Percentiles rank a stretch among this genome's conserved stretches.
Evolutionary conservation across 176 grass and related monocot genomes (phyloP).

Genomic region (Chrysopogon serrulatus): DNA sequence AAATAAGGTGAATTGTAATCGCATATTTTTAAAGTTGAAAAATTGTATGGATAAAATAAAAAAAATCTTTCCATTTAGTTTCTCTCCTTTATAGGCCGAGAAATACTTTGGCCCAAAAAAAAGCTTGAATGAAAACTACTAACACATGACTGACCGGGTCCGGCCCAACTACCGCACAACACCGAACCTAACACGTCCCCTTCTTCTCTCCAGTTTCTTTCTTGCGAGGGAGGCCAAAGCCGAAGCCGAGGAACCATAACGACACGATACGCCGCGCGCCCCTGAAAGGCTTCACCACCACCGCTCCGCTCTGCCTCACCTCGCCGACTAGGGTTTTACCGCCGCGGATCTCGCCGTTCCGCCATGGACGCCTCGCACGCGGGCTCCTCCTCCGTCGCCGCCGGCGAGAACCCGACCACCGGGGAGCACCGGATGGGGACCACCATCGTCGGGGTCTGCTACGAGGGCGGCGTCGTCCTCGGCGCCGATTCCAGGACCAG

Average conservation of each 20-base stretch:
- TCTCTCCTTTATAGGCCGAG: too few relatives aligned
- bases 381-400: background rate
- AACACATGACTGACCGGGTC: background rate
- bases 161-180: background rate
- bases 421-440: slow-evolving; percentile 72
- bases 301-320: background rate
- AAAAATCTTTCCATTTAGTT: too few relatives aligned
- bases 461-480: slow-evolving; percentile 77
- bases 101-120: too few relatives aligned
- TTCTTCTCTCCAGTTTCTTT: background rate
- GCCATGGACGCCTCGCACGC: slow-evolving; percentile 14
- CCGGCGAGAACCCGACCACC: slow-evolving; percentile 28
- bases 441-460: slow-evolving; percentile 85
- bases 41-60: too few relatives aligned
- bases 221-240: slow-evolving; percentile 15
- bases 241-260: too few relatives aligned
- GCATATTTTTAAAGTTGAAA: too few relatives aligned
- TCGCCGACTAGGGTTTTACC: background rate
- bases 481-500: slow-evolving; percentile 94
- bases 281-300: background rate
- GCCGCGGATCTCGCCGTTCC: background rate
- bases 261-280: background rate
- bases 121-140: too few relatives aligned
- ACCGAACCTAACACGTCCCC: background rate
- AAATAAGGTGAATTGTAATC: too few relatives aligned